These are phyloP conservation scores for Auricularia cornea DNA, from an alignment of 768 basidiomycete genomes.

Conservation along the genomic window DNA sequence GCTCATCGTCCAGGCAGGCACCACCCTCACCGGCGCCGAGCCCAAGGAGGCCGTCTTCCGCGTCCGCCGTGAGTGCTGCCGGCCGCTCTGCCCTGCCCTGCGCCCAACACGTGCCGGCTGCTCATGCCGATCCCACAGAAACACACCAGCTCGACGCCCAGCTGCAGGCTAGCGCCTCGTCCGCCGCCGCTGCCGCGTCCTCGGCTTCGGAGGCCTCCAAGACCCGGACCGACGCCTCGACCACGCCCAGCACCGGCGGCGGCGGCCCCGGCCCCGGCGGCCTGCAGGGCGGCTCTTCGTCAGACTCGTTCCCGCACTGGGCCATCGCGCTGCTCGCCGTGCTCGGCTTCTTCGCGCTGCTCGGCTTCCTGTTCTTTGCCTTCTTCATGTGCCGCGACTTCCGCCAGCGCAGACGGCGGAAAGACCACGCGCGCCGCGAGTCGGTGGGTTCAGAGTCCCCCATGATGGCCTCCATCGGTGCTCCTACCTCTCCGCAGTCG, in stretches of 20 bases:
- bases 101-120: slow-evolving; percentile 6
- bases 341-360: slow-evolving; percentile 76
- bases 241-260: background rate
- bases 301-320: slow-evolving; percentile 63
- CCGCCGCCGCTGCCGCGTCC: slow-evolving; percentile 29
- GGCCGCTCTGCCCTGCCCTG: background rate
- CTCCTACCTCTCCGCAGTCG: slow-evolving; percentile 33
- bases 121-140: slow-evolving; percentile 34
- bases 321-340: slow-evolving; percentile 87
- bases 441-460: slow-evolving; percentile 76
- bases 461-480: slow-evolving; percentile 64
- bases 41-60: slow-evolving; percentile 64
- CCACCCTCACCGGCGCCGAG: slow-evolving; percentile 48
- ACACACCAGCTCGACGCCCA: slow-evolving; percentile 60
- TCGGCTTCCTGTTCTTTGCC: slow-evolving; percentile 53
- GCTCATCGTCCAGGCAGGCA: slow-evolving; percentile 57
- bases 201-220: slow-evolving; percentile 24
- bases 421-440: slow-evolving; percentile 47
- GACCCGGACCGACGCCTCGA: background rate
- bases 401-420: slow-evolving; percentile 35
- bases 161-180: slow-evolving; percentile 38
- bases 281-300: slow-evolving; percentile 33
- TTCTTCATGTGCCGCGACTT: slow-evolving; percentile 69
- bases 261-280: background rate
- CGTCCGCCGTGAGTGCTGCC: slow-evolving; percentile 63